Evolutionary conservation across 31 red algal species (phyloP), one percentile per base, ranked within the genome.

Genomic region (Endocladia muricata): DNA sequence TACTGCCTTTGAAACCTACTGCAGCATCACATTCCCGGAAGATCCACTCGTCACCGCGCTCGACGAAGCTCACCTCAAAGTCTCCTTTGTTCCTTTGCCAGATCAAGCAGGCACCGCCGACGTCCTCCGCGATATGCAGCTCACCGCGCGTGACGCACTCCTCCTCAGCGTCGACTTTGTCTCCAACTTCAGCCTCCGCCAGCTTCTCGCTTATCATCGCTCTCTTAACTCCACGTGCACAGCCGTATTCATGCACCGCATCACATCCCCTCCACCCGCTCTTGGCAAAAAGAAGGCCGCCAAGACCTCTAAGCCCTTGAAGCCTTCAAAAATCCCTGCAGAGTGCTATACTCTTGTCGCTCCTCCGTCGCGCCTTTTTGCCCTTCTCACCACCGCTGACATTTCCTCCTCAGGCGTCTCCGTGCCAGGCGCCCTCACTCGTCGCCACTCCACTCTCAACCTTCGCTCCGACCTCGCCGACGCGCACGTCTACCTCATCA

Each of bases 401-500:
- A 51, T 79, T 6, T 58, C 54, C 33, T 41, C 33, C 15, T 62
- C 41, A 13, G 44, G 31, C 19, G 28, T 81, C 55, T 47, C 37
- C 13, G 62, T 87, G 37, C 65, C 58, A 31, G 42, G 65, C 21
- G 41, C 79, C 17, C 83, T 93, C 42, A 55, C 61, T 19, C 37
- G 48, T 31, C 83, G 83, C 22, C 87, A 81, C 41, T 32, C 72
- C 19, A 37, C 56, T 48, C 63, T 93, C 58, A 39, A 75, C 37
- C 35, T 93, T 25, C 67, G 84, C 6, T 76, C 86, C 11, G 77
- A 90, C 57, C 29, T 90, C 33, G 55, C 29, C 71, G 86, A 90
- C 60, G 41, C 86, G 0, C 86, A 90, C 61, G 49, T 82, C 4
- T 90, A 90, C 59, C 2, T 81, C 17, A 57, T 90, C 36, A 26